These are phyloP conservation scores for Begonia masoniana DNA, from an alignment of 306 rosid species.

Conservation along the genomic window DNA sequence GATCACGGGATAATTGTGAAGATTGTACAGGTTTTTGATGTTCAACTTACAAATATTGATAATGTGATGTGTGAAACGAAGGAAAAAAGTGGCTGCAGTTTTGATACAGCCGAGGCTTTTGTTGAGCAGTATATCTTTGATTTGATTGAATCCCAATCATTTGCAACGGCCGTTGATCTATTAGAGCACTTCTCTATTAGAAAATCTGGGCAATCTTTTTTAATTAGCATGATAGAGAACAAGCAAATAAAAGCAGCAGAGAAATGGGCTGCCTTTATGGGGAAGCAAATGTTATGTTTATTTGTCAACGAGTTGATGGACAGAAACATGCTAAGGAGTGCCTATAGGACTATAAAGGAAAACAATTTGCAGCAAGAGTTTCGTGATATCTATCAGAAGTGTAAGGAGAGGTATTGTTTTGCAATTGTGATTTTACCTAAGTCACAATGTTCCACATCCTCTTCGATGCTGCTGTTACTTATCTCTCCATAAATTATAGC, in stretches of 20 bases:
- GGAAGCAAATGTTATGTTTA: constrained; percentile 54
- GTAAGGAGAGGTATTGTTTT: constrained; percentile 59
- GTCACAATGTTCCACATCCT: constrained; percentile 1
- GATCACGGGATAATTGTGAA: constrained; percentile 64
- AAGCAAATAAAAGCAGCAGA: constrained; percentile 82
- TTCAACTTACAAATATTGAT: constrained; percentile 46
- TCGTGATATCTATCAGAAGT: constrained; percentile 63
- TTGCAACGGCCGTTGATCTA: constrained; percentile 57
- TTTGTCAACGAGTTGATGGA: constrained; percentile 48
- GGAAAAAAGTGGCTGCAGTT: constrained; percentile 20
- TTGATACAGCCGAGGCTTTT: constrained; percentile 38
- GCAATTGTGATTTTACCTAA: constrained; percentile 5
- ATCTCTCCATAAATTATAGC: constrained; percentile 10
- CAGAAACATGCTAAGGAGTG: constrained; percentile 67
- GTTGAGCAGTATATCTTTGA: constrained; percentile 46
- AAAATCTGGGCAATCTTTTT: constrained; percentile 55
- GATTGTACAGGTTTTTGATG: constrained; percentile 56
- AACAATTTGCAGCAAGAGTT: constrained; percentile 66
- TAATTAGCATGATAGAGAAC: constrained; percentile 46
- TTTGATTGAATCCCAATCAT: constrained; percentile 49
- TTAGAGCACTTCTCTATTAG: constrained; percentile 67
- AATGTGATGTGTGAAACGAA: constrained; percentile 38
- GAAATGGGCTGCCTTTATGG: constrained; percentile 92
- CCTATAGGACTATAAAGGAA: constrained; percentile 56
- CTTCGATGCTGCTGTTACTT: background rate